These are phyloP conservation scores for Umbelopsis isabellina DNA, from an alignment of 192 early-diverging fungal genomes.

Conservation along the genomic window DNA sequence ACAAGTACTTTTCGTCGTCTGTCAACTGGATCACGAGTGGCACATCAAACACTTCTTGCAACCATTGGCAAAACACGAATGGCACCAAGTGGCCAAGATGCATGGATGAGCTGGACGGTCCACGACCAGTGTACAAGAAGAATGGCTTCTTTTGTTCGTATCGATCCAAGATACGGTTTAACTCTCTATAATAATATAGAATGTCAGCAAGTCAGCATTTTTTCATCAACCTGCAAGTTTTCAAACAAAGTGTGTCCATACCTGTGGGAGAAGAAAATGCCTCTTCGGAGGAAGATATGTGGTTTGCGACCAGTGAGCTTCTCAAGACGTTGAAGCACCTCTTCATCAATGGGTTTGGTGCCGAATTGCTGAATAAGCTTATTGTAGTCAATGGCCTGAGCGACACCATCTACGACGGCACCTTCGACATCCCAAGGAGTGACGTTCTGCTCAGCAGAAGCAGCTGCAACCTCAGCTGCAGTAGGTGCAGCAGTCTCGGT, in stretches of 20 bases:
- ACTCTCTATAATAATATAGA: constrained; percentile 58
- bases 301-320: constrained; percentile 80
- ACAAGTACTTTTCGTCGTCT: constrained; percentile 99
- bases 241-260: constrained; percentile 31
- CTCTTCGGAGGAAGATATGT: constrained; percentile 85
- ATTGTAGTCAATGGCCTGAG: constrained; percentile 90
- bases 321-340: constrained; percentile 79
- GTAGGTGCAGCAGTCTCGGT: not conserved
- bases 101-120: constrained; percentile 90
- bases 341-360: constrained; percentile 77
- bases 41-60: constrained; percentile 95
- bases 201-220: not conserved
- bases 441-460: constrained; percentile 59
- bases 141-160: constrained; percentile 97
- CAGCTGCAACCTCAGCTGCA: constrained; percentile 16
- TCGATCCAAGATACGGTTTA: constrained; percentile 82
- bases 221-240: not conserved
- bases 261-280: constrained; percentile 95
- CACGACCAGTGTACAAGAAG: constrained; percentile 97
- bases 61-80: constrained; percentile 95
- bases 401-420: constrained; percentile 84
- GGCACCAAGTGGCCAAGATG: constrained; percentile 97
- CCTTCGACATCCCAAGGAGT: constrained; percentile 96
- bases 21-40: constrained; percentile 97
- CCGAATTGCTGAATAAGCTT: constrained; percentile 89